phyloP scores from a whole-genome alignment of 2,329 filamentous ascomycete species.

The Ampelomyces quisqualis region DNA sequence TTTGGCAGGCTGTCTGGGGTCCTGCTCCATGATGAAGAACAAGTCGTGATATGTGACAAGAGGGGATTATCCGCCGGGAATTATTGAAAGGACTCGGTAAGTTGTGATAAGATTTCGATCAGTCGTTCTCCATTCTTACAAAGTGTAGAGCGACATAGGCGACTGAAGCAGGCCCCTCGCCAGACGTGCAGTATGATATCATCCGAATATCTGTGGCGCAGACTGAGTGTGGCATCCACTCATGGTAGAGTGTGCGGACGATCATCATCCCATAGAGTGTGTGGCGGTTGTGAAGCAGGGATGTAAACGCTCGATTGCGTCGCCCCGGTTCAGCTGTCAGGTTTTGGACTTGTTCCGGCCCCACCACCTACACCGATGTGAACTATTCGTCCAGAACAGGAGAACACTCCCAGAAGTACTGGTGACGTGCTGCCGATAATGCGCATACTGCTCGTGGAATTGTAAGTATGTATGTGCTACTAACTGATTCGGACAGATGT shows the following conservation, averaged over 20 bases:
- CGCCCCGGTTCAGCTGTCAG: conserved; percentile 8
- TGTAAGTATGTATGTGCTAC: too few species aligned
- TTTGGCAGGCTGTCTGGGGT: conserved; percentile 29
- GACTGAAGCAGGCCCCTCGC: conserved; percentile 2
- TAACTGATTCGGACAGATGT: too few species aligned
- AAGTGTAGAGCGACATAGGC: not conserved
- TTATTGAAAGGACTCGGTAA: not conserved
- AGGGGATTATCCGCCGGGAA: not conserved
- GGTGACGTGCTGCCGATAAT: not conserved
- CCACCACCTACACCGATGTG: not conserved
- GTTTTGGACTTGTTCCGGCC: conserved; percentile 2
- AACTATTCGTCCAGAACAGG: too few species aligned
- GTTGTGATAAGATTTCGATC: not conserved
- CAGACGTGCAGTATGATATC: conserved; percentile 22
- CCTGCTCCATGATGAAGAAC: conserved; percentile 19
- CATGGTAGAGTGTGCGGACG: conserved; percentile 3
- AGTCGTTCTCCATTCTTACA: not conserved
- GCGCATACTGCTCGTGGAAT: too few species aligned
- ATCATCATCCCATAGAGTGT: conserved; percentile 15
- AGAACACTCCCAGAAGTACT: not conserved
- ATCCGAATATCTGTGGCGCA: conserved; percentile 27
- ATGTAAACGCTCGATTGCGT: conserved; percentile 25
- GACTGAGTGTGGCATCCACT: conserved; percentile 26
- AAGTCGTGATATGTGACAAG: not conserved
- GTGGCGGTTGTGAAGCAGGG: conserved; percentile 22